Conservation (phyloP, 495 filamentous ascomycete species). For the Durotheca rogersii region DNA sequence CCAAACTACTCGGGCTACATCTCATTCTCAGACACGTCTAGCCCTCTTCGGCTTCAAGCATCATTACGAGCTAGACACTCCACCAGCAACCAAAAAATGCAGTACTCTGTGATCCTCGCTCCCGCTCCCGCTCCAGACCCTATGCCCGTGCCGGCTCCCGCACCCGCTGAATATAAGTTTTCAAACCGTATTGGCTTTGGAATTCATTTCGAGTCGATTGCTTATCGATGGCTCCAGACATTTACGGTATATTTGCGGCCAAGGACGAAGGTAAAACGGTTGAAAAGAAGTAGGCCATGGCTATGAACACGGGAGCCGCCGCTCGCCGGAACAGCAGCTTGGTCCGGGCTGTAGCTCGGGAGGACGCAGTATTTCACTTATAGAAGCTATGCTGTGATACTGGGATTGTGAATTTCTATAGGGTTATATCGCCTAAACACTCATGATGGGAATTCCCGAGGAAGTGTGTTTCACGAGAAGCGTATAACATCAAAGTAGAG, state of each 20-base stretch:
- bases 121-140: background rate
- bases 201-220: background rate
- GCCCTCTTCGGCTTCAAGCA: background rate
- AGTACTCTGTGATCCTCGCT: constrained; percentile 9
- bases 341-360: background rate
- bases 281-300: background rate
- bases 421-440: too few relatives aligned
- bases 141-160: background rate
- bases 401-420: too few relatives aligned
- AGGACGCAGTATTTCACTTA: too few relatives aligned
- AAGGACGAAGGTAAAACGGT: background rate
- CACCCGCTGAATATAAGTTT: constrained; percentile 11
- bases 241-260: background rate
- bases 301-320: background rate
- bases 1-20: background rate
- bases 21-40: background rate
- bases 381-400: too few relatives aligned
- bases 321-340: background rate
- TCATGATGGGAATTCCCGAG: too few relatives aligned
- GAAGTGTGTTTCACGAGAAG: too few relatives aligned
- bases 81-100: constrained; percentile 1
- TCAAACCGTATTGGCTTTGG: background rate
- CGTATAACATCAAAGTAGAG: too few relatives aligned
- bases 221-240: background rate
- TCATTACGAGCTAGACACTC: too few relatives aligned